Evolutionary conservation across 495 filamentous ascomycete genomes (phyloP), one percentile per base, ranked within the genome.

Genomic region (Aspergillus leporis): DNA sequence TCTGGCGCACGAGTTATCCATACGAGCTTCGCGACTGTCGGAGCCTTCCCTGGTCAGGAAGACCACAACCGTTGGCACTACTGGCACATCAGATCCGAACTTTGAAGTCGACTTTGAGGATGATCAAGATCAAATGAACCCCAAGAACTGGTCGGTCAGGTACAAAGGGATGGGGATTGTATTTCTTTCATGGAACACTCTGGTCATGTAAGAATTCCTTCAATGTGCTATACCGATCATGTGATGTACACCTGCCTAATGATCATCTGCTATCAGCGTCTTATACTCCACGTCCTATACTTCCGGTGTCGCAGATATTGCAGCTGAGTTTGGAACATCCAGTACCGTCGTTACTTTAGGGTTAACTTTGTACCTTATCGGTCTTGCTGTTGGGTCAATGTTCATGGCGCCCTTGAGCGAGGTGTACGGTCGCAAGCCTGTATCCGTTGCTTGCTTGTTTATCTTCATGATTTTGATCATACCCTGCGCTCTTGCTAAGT

Each of bases 91-190:
- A 4, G 79, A 85, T 60, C 85, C 88, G 2, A 81, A 83, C 25
- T 93, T 84, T 66, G 92, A 97, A 66, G 84, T 97, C 25, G 83
- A 84, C 60, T 93, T 90, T 72, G 82, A 85, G 19, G 78, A 78
- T 0, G 79, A 85, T 13, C 69, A 76, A 46, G 89, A 95, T 61
- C 78, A 77, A 3, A 78, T 81, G 16, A 90, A 94, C 67, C 91
- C 92, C 18, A 78, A 80, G 61, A 90, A 92, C 68, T 96, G 91
- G 92, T 70, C 84, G 0, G 53, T 89, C 19, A 79, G 70, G 71
- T 90, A 91, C 70, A 88, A 87, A 53, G 76, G 77, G 36, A 78
- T 85, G 74, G 78, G 83, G 5, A 77, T 93, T 19, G 68, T 77
- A 19, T 73, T 82, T 54, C 84, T 95, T 32, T 88, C 87, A 22